Percentiles rank a stretch among this genome's conserved stretches.
Conservation (phyloP, 169 alveolate species). For the Eimeria brunetti region DNA sequence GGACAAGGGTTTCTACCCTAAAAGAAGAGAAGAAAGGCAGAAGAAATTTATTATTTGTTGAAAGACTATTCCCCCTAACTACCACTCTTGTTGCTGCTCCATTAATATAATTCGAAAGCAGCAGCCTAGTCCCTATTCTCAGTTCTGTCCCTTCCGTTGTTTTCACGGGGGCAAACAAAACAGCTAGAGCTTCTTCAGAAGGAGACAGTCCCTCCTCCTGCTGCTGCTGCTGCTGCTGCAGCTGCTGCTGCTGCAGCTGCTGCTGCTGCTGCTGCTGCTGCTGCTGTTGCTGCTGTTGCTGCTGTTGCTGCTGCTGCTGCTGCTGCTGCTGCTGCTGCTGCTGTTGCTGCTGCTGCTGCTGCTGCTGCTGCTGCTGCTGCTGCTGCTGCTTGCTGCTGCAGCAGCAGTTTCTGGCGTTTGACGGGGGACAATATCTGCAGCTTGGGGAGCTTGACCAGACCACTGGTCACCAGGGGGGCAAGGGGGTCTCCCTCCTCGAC, state of each 20-base stretch:
- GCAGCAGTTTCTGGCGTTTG: neutral
- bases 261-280: too few relatives aligned
- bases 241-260: neutral
- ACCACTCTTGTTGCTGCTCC: constrained; percentile 26
- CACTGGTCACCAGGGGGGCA: constrained; percentile 21
- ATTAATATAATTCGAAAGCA: constrained; percentile 57
- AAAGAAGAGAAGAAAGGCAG: neutral
- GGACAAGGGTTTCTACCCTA: constrained; percentile 24
- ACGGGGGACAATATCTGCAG: constrained; percentile 20
- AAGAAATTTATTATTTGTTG: constrained; percentile 26
- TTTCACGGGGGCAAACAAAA: constrained; percentile 43
- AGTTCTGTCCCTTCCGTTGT: constrained; percentile 21
- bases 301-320: too few relatives aligned
- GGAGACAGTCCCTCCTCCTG: neutral
- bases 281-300: too few relatives aligned
- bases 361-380: neutral
- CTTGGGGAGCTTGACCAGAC: constrained; percentile 6
- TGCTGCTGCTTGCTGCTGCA: too few relatives aligned
- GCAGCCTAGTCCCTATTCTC: constrained; percentile 36
- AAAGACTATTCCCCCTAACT: neutral
- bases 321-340: too few relatives aligned
- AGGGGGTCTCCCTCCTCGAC: neutral
- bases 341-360: too few relatives aligned
- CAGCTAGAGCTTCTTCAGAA: constrained; percentile 5
- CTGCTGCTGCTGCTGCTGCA: neutral